Conservation (phyloP, 768 basidiomycete species). For the Cystobasidium tubakii region DNA sequence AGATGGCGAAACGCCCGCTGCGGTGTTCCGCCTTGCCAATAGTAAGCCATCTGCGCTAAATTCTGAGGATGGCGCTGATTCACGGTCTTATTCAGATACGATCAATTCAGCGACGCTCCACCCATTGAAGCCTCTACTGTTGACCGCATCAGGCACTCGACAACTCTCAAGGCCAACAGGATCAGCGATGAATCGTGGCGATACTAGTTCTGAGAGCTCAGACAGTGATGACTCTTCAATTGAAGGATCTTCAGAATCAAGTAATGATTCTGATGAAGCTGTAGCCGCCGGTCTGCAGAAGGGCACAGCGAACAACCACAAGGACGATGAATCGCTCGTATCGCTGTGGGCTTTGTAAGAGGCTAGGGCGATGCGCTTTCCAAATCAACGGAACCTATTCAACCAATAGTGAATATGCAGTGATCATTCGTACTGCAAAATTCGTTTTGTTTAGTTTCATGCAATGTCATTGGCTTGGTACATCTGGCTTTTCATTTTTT, state of each 20-base stretch:
- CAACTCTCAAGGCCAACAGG: neutral
- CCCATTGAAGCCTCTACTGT: neutral
- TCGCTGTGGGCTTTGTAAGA: neutral
- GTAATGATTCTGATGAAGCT: neutral
- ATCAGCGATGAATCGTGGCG: neutral
- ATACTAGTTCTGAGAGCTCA: neutral
- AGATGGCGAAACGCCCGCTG: conserved; percentile 13
- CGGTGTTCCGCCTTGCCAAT: neutral
- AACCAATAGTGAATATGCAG: neutral
- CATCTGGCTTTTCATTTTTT: too few species aligned
- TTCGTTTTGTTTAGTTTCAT: too few species aligned
- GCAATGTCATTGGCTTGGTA: too few species aligned
- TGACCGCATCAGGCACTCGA: conserved; percentile 18
- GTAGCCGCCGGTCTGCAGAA: neutral
- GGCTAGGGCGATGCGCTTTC: neutral
- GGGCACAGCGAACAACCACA: neutral
- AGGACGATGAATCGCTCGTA: neutral
- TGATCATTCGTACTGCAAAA: too few species aligned
- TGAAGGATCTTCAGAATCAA: neutral
- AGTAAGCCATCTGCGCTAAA: neutral
- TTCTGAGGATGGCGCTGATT: neutral
- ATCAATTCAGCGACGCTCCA: conserved; percentile 26
- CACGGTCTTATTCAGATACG: conserved; percentile 16
- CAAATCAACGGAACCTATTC: too few species aligned
- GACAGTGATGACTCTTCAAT: neutral